Conservation (phyloP, 176 grass and related monocot species). For the Rhipidocladum racemiflorum region DNA sequence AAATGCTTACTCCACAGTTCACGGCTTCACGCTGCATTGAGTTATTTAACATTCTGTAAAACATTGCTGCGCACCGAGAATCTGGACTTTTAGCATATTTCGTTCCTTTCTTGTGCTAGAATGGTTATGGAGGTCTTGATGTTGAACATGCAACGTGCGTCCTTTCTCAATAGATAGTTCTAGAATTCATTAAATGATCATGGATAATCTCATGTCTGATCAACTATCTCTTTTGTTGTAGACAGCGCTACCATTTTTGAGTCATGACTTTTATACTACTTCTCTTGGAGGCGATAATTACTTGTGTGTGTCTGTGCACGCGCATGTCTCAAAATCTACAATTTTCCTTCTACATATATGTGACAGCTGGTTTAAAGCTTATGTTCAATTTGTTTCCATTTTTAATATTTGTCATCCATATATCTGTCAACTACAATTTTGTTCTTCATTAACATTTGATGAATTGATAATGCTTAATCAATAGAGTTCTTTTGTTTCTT, state of each 20-base stretch:
- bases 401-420: neutral
- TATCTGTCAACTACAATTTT: neutral
- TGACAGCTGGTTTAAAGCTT: neutral
- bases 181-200: slow-evolving; percentile 1
- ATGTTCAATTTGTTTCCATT: neutral
- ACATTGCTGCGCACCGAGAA: neutral
- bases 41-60: neutral
- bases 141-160: neutral
- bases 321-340: neutral
- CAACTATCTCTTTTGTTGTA: neutral
- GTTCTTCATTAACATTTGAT: neutral
- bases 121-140: neutral
- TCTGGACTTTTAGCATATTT: neutral
- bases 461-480: slow-evolving; percentile 3
- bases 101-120: slow-evolving; percentile 3
- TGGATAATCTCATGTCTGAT: neutral
- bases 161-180: neutral
- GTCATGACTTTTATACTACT: neutral
- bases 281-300: neutral
- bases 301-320: neutral
- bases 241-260: slow-evolving; percentile 23
- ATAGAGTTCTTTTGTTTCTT: slow-evolving; percentile 18
- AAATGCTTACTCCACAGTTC: slow-evolving; percentile 4
- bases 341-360: neutral
- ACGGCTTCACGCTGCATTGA: neutral